Evolutionary conservation across 768 basidiomycete species (phyloP).

Genomic region (Coprinellus aureogranulatus): DNA sequence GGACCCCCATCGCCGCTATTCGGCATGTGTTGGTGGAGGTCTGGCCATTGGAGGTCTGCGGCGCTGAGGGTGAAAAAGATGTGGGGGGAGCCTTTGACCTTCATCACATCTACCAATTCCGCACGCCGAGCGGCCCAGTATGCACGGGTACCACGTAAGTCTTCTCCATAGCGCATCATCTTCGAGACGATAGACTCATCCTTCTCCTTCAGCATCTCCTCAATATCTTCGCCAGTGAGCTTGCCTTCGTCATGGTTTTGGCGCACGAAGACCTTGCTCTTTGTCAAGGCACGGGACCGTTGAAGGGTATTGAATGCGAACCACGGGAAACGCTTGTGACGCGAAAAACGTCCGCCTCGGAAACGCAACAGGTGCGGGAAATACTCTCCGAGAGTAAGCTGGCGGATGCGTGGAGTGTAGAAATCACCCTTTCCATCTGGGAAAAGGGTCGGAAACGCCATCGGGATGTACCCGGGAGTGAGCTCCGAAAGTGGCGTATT

Average conservation of each 20-base stretch:
- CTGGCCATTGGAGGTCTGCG: constrained; percentile 30
- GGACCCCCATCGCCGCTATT: constrained; percentile 2
- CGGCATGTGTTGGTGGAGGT: constrained; percentile 30
- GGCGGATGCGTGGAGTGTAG: neutral
- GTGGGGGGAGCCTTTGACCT: constrained; percentile 18
- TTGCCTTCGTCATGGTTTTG: constrained; percentile 14
- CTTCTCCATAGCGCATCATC: constrained; percentile 17
- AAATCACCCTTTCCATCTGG: constrained; percentile 19
- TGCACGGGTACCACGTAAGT: constrained; percentile 19
- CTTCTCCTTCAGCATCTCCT: constrained; percentile 11
- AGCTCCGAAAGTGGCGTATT: constrained; percentile 14
- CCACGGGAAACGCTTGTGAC: constrained; percentile 18
- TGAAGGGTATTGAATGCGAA: constrained; percentile 18
- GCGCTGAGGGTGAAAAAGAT: constrained; percentile 24
- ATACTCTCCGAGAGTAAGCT: constrained; percentile 17
- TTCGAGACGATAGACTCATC: constrained; percentile 15
- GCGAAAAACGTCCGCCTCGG: constrained; percentile 20
- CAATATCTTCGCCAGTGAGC: constrained; percentile 15
- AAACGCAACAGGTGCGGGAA: constrained; percentile 16
- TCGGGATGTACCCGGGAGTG: constrained; percentile 12
- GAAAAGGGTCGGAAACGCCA: constrained; percentile 25
- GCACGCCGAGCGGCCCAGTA: constrained; percentile 22
- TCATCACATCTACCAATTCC: constrained; percentile 12
- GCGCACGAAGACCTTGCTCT: constrained; percentile 12
- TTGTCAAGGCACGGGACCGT: constrained; percentile 2